Percentiles rank a stretch among this genome's conserved stretches.
Conservation (phyloP, 2,329 filamentous ascomycete genomes). For the Fusarium subtropicale region DNA sequence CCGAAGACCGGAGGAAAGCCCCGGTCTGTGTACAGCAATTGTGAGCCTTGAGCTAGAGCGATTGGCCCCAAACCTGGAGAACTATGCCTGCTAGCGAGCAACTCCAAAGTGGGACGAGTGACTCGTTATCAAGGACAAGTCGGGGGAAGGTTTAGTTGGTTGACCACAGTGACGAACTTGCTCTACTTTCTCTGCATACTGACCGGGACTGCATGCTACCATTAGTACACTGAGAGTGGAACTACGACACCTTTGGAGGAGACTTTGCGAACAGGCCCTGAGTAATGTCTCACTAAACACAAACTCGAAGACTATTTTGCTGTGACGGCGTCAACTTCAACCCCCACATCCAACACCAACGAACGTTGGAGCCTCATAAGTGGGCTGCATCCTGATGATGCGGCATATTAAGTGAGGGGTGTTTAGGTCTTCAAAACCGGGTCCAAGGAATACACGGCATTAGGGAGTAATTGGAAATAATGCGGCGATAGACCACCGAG, state of each 20-base stretch:
- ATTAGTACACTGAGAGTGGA: not conserved
- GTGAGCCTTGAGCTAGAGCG: conserved; percentile 16
- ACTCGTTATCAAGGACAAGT: conserved; percentile 5
- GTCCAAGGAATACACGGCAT: not conserved
- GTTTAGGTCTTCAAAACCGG: not conserved
- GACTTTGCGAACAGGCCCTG: not conserved
- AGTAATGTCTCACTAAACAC: not conserved
- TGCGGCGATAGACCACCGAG: conserved; percentile 15
- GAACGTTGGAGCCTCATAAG: conserved; percentile 9
- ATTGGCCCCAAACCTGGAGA: conserved; percentile 12
- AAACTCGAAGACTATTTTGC: conserved; percentile 8
- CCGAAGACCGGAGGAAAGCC: conserved; percentile 38
- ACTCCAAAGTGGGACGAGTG: conserved; percentile 21
- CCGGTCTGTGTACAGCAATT: not conserved
- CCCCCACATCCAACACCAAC: conserved; percentile 27
- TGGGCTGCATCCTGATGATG: conserved; percentile 21
- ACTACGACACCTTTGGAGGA: not conserved
- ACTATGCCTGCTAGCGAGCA: conserved; percentile 8
- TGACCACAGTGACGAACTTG: not conserved
- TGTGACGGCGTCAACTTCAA: conserved; percentile 15
- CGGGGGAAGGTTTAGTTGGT: not conserved
- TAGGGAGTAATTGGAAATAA: conserved; percentile 1
- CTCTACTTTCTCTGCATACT: not conserved
- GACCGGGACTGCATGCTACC: not conserved
- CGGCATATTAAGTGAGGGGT: not conserved